Evolutionary conservation across 768 basidiomycete species (phyloP), one percentile per base, ranked within the genome.

Genomic region (Russula lepida): DNA sequence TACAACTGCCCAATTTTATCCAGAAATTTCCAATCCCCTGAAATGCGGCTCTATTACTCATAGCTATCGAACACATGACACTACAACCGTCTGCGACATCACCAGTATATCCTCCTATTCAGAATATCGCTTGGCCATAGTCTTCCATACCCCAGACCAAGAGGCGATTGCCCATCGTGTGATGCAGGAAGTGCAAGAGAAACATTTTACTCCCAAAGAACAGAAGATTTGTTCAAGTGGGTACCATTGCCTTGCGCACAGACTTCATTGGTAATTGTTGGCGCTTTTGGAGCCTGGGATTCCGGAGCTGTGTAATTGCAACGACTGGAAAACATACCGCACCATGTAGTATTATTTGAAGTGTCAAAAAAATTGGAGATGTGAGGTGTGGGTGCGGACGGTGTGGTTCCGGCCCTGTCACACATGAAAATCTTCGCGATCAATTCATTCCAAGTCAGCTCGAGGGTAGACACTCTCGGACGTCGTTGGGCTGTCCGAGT

Each of bases 51-150:
- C n/a, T n/a, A n/a, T n/a, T n/a, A n/a, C n/a, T n/a, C n/a, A n/a
- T n/a, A n/a, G n/a, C n/a, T n/a, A n/a, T n/a, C n/a, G n/a, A n/a
- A n/a, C n/a, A n/a, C n/a, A n/a, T n/a, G n/a, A n/a, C n/a, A n/a
- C n/a, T n/a, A n/a, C n/a, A n/a, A n/a, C n/a, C n/a, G n/a, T 21
- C 6, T 9, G 12, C 21, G 6, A 19, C 9, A 11, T 17, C 2
- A 27, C 23, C 47, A 8, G 54, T 5, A 39, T 32, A 27, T 66
- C 39, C 57, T 39, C 27, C 49, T 28, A 39, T 27, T 19, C 71
- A 89, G 92, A 98, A 74, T 98, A 98, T 71, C 91, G 95, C 52
- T 94, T 93, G 1, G 91, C 84, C 12, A 95, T 98, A 70, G 98
- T 94, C 73, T 86, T 83, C 15, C 76, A 88, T 67, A 80, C 83